Percentiles rank a stretch among this genome's conserved stretches.
phyloP scores from a whole-genome alignment of 352 stramenopile species.

The Salisapilia sapeloensis region DNA sequence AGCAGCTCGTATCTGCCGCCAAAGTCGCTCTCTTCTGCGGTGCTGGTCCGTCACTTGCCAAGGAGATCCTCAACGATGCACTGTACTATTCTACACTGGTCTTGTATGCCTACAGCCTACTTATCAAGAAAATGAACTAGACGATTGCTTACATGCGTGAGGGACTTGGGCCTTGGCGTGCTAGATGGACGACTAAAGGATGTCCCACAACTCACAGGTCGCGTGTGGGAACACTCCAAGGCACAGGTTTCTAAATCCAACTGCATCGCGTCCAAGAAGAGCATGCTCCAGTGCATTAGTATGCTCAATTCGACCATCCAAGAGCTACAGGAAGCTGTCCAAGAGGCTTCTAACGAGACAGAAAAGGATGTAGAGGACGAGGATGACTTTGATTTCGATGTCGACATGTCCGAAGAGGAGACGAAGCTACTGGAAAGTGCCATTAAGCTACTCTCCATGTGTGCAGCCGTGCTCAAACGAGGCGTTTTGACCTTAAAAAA shows the following conservation, averaged over 20 bases:
- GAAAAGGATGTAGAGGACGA: conserved; percentile 43
- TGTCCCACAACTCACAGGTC: conserved; percentile 57
- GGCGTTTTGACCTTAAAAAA: conserved; percentile 70
- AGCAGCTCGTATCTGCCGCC: conserved; percentile 55
- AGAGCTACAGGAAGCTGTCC: conserved; percentile 48
- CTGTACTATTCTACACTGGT: conserved; percentile 16
- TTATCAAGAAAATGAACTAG: no score
- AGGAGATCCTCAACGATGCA: conserved; percentile 47
- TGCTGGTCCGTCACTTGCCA: conserved; percentile 50
- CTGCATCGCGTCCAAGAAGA: conserved; percentile 68
- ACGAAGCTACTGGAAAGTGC: conserved; percentile 40
- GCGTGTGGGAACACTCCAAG: conserved; percentile 65
- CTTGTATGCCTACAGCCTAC: conserved; percentile 14
- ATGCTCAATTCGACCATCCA: conserved; percentile 71
- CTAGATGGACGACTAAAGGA: conserved; percentile 21
- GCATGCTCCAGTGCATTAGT: conserved; percentile 68
- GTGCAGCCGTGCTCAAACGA: conserved; percentile 56
- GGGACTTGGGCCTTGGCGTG: conserved; percentile 26
- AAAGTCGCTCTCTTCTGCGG: conserved; percentile 70
- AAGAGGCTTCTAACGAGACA: conserved; percentile 17
- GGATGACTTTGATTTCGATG: conserved; percentile 66
- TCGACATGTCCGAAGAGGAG: conserved; percentile 48
- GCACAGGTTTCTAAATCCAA: conserved; percentile 72
- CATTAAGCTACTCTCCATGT: conserved; percentile 58
- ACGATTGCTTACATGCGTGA: no score